These are phyloP conservation scores for Chlamydomonas sp. DNA, from an alignment of 139 green algal genomes.

Conservation along the genomic window DNA sequence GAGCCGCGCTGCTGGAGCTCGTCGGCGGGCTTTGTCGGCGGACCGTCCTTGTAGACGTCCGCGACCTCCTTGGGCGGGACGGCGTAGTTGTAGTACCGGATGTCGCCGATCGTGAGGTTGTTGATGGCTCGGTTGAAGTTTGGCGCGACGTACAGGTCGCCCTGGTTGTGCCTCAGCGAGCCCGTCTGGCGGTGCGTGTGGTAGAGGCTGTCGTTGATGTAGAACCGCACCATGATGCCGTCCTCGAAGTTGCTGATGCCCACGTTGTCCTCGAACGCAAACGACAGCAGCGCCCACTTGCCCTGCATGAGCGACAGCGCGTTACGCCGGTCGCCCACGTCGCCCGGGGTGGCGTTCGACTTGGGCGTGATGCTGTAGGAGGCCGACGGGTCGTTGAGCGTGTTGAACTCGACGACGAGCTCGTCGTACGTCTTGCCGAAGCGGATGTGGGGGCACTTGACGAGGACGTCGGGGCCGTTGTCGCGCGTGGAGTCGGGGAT, in stretches of 20 bases:
- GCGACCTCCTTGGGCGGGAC: neutral
- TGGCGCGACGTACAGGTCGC: constrained; percentile 6
- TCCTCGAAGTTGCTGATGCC: constrained; percentile 18
- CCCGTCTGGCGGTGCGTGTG: neutral
- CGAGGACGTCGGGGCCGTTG: neutral
- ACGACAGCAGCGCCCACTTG: constrained; percentile 14
- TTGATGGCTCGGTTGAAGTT: neutral
- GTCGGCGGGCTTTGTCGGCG: neutral
- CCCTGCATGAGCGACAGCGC: constrained; percentile 11
- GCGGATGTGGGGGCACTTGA: constrained; percentile 9
- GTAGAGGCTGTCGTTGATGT: constrained; percentile 19
- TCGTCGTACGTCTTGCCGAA: constrained; percentile 11
- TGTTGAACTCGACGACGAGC: constrained; percentile 16
- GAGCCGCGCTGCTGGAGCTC: neutral
- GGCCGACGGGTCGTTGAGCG: neutral
- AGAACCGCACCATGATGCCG: constrained; percentile 14
- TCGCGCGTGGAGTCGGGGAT: neutral
- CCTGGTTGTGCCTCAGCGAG: constrained; percentile 9
- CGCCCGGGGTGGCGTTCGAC: neutral
- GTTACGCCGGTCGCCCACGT: constrained; percentile 4
- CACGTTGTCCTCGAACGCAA: constrained; percentile 22
- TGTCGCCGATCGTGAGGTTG: neutral
- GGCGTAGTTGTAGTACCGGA: constrained; percentile 11
- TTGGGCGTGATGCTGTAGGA: neutral
- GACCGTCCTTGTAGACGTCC: neutral